phyloP scores from a whole-genome alignment of 306 rosid genomes.

The Begonia fuchsioides region DNA sequence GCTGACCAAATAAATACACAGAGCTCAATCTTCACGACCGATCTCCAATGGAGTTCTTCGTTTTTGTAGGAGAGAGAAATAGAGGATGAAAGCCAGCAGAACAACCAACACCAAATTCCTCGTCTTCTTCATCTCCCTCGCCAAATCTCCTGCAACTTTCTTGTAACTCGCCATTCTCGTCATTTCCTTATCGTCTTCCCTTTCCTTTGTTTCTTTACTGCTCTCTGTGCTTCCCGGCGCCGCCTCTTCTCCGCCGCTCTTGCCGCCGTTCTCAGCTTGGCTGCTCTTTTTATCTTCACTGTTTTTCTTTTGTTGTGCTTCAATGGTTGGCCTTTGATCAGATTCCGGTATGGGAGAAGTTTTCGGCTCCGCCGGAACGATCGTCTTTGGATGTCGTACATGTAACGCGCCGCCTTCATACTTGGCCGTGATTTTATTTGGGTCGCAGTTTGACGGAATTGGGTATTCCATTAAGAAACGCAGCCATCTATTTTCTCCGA shows the following conservation, averaged over 20 bases:
- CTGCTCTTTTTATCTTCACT: background rate
- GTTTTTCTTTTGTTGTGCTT: slow-evolving; percentile 2
- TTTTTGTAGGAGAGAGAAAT: slow-evolving; percentile 16
- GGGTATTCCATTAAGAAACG: slow-evolving; percentile 38
- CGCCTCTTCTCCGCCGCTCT: background rate
- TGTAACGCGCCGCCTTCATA: slow-evolving; percentile 31
- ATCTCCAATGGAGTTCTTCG: slow-evolving; percentile 7
- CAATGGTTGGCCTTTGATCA: slow-evolving; percentile 1
- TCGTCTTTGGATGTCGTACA: slow-evolving; percentile 29
- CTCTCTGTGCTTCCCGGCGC: background rate
- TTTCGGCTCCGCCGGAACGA: slow-evolving; percentile 2
- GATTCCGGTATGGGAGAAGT: slow-evolving; percentile 3
- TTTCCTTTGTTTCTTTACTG: background rate
- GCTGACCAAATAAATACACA: no score
- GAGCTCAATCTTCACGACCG: no score
- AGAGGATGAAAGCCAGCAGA: slow-evolving; percentile 20
- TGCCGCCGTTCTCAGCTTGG: background rate
- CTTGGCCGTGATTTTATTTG: slow-evolving; percentile 27
- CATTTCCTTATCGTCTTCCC: background rate
- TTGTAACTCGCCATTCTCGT: slow-evolving; percentile 4
- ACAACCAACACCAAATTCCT: slow-evolving; percentile 16
- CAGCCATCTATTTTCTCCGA: slow-evolving; percentile 19
- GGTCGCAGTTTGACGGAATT: slow-evolving; percentile 25
- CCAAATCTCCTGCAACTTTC: slow-evolving; percentile 5
- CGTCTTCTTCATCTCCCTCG: slow-evolving; percentile 20